phyloP scores from a whole-genome alignment of 441 rosid genomes.

The Flueggea neowawraea region DNA sequence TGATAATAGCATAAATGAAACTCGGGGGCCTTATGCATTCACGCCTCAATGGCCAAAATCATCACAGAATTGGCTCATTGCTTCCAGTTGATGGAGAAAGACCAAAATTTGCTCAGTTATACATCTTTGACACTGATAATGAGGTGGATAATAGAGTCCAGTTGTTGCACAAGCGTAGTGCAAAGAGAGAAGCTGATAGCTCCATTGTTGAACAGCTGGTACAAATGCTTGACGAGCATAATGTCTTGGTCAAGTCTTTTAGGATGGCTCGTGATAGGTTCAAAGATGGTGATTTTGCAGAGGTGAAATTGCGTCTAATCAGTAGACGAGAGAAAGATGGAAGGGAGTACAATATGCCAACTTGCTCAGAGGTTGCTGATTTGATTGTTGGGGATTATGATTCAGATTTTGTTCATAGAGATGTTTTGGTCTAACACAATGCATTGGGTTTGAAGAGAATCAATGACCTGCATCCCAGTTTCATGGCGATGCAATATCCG shows the following conservation, averaged over 20 bases:
- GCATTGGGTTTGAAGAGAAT: neutral
- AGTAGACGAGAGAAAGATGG: neutral
- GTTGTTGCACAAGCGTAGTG: too few species aligned
- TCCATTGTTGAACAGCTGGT: neutral
- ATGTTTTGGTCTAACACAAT: conserved; percentile 5
- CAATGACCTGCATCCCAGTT: neutral
- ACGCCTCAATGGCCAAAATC: neutral
- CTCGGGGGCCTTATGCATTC: neutral
- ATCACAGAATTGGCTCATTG: conserved; percentile 5
- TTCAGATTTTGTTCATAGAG: neutral
- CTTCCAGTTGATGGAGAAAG: neutral
- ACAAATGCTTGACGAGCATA: conserved; percentile 2
- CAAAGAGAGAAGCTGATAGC: too few species aligned
- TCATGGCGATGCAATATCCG: conserved; percentile 12
- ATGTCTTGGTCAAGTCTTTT: neutral
- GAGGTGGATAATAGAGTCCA: neutral
- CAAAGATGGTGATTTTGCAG: neutral
- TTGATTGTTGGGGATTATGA: conserved; percentile 10
- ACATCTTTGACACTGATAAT: conserved; percentile 1
- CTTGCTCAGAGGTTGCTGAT: neutral
- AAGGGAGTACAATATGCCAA: neutral
- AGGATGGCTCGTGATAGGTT: neutral
- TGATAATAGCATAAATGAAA: neutral
- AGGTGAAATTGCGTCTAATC: neutral
- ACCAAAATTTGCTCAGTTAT: conserved; percentile 5